phyloP scores from a whole-genome alignment of 805 yeast species.

The Starmera caribaea region DNA sequence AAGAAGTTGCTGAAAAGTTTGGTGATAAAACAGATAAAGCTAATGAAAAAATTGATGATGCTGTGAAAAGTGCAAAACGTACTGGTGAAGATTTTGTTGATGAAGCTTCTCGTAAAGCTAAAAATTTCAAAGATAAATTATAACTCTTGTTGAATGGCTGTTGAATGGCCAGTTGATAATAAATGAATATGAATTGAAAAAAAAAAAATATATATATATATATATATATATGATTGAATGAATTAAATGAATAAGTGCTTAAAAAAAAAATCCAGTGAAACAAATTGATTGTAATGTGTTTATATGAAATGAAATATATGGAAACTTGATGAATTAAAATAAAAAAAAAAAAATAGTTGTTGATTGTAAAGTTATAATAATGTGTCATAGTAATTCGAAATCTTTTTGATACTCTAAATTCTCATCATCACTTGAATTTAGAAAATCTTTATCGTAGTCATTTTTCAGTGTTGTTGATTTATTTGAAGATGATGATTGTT shows the following conservation, averaged over 20 bases:
- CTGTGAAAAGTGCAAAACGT: neutral
- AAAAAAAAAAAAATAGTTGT: too few species aligned
- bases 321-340: neutral
- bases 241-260: too few species aligned
- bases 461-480: slow-evolving; percentile 2
- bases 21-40: neutral
- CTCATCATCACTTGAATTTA: neutral
- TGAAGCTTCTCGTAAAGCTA: neutral
- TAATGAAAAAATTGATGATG: neutral
- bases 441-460: neutral
- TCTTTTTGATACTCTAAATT: neutral
- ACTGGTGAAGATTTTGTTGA: neutral
- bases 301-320: neutral
- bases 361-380: too few species aligned
- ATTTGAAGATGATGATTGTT: slow-evolving; percentile 6
- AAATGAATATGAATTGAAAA: too few species aligned
- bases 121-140: slow-evolving; percentile 1
- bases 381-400: too few species aligned
- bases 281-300: neutral
- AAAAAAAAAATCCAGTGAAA: neutral
- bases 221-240: too few species aligned
- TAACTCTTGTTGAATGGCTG: slow-evolving; percentile 3
- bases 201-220: too few species aligned
- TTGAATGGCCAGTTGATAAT: too few species aligned
- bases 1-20: neutral